Evolutionary conservation across 176 grass and related monocot species (phyloP), one percentile per base, ranked within the genome.

Genomic region (Lolium perenne): DNA sequence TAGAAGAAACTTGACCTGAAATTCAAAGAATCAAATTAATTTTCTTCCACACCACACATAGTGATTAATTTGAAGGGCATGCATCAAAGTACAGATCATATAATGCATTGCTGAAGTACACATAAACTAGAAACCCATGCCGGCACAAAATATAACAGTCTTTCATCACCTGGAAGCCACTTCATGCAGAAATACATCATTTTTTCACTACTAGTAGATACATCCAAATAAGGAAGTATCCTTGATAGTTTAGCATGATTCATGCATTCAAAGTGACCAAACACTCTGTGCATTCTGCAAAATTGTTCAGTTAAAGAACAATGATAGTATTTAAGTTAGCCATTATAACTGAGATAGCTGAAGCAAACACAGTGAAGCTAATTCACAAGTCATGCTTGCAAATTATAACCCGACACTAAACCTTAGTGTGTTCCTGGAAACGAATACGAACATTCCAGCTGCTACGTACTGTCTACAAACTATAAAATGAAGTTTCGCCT

Each of bases 1-100:
- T 51, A 8, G 38, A 60, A 76, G 10, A 9, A 51, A 17, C 57
- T 76, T 76, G 29, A 76, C 82, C 82, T 84, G 57, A 63, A 84
- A 84, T 51, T 7, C 23, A 76, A 40, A 47, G 41, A 48, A 64
- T 12, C 38, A 47, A 41, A 72, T 49, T 84, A 53, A 76, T 59
- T 75, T 50, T 14, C 59, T 55, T 59, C 41, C 58, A 67, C 20
- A 66, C 43, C 32, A 77, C 32, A 29, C 8, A 8, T 32, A 18
- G 3, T 50, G 71, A 77, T 77, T 77, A 18, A 17, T 25, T 53
- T 65, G 53, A 21, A 66, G 18, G 35, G 12, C 20, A 67, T 26
- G 47, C 62, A 35, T 65, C 1, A 76, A 38, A 77, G 40, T 77
- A 5, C 77, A 22, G 29, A 78, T 50, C 20, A 12, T 54, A 77